phyloP scores from a whole-genome alignment of 2,329 filamentous ascomycete genomes.

The Apiospora sp. region DNA sequence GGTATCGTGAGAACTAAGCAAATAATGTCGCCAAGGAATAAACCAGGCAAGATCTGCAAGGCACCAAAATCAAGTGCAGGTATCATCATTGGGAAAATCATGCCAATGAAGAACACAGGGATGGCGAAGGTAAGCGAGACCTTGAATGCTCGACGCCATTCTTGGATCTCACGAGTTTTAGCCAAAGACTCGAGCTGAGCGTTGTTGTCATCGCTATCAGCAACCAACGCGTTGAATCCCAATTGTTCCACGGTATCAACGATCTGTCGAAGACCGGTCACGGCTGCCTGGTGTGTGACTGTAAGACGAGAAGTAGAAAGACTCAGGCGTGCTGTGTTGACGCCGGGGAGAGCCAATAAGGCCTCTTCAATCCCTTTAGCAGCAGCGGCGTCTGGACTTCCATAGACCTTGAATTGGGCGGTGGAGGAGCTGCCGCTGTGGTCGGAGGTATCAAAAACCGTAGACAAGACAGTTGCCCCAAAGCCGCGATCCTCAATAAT shows the following conservation, averaged over 20 bases:
- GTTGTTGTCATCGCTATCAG: slow-evolving; percentile 94
- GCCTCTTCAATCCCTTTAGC: slow-evolving; percentile 75
- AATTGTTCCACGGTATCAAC: slow-evolving; percentile 83
- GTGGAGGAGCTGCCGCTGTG: slow-evolving; percentile 64
- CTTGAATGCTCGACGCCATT: slow-evolving; percentile 86
- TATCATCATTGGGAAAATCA: slow-evolving; percentile 90
- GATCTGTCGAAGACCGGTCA: slow-evolving; percentile 80
- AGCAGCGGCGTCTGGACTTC: slow-evolving; percentile 74
- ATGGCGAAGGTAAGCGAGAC: slow-evolving; percentile 83
- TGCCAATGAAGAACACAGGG: slow-evolving; percentile 90
- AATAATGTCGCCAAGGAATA: slow-evolving; percentile 88
- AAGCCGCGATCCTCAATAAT: slow-evolving; percentile 92
- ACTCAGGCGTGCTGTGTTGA: slow-evolving; percentile 77
- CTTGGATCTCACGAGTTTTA: slow-evolving; percentile 94
- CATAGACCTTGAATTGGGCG: slow-evolving; percentile 85
- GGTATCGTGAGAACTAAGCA: slow-evolving; percentile 88
- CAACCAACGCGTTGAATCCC: slow-evolving; percentile 88
- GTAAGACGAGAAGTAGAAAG: slow-evolving; percentile 77
- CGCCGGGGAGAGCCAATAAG: slow-evolving; percentile 71
- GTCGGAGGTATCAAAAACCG: slow-evolving; percentile 66
- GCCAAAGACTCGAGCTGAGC: slow-evolving; percentile 94
- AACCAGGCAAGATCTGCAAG: slow-evolving; percentile 71
- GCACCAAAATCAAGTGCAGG: slow-evolving; percentile 80
- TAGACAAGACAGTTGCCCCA: slow-evolving; percentile 83
- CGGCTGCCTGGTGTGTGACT: slow-evolving; percentile 74